Evolutionary conservation across 2,329 filamentous ascomycete genomes (phyloP), one percentile per base, ranked within the genome.

Genomic region (Fusarium vanettenii): DNA sequence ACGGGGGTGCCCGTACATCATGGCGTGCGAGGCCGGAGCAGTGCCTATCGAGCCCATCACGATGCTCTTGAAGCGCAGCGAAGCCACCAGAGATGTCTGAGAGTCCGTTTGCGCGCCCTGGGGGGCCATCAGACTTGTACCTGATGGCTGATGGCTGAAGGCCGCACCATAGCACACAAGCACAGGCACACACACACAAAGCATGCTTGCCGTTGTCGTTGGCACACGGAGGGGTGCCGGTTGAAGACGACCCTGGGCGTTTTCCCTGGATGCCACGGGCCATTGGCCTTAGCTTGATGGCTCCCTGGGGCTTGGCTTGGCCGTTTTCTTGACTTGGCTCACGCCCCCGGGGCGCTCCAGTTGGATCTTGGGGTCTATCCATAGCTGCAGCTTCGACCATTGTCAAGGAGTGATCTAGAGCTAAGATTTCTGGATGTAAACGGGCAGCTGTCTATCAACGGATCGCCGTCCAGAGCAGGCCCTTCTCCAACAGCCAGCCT

Each of bases 161-260:
- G 73, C 72, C 62, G 52, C 66, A 75, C 69, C 33, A 60, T 60
- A 56, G 64, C 69, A 68, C 60, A 67, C 67, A 74, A 73, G 67
- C 59, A 69, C 67, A 78, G 73, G 74, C 72, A 75, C 62, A 65
- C 69, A 75, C 68, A 75, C 68, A 68, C 67, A 74, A 76, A 69
- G 61, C 63, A 75, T 72, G 73, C 70, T 71, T 74, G 66, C 74
- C 64, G 69, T 62, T 57, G 69, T 64, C 35, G 56, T 66, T 56
- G 63, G 70, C 72, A 63, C 74, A 67, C 5, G 52, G 74, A 59
- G 76, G 73, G 69, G 74, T 76, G 73, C 41, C 56, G 63, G 48
- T 60, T 31, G 45, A 55, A 57, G 55, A 67, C 33, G 70, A 66
- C 72, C 64, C 64, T 74, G 69, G 71, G 66, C 48, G 67, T 68